Percentiles rank a stretch among this genome's conserved stretches.
These are phyloP conservation scores for Salvia hispanica DNA, from an alignment of 257 asterid genomes.

Conservation along the genomic window DNA sequence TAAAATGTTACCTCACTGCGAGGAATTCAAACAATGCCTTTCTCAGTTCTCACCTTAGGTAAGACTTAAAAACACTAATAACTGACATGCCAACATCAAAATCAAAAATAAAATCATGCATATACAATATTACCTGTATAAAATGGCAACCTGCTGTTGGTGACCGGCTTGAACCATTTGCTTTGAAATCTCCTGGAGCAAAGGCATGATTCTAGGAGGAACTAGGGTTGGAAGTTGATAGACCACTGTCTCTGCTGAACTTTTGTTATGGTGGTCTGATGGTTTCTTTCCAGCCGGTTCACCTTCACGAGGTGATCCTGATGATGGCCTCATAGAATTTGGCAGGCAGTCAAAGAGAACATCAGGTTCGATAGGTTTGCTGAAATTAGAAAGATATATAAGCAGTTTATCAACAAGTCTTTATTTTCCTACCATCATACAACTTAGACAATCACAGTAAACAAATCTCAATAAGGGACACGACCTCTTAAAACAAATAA, in stretches of 20 bases:
- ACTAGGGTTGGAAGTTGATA: constrained; percentile 75
- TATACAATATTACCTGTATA: constrained; percentile 57
- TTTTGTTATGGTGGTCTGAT: constrained; percentile 60
- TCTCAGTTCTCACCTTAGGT: neutral
- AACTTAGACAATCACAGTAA: constrained; percentile 12
- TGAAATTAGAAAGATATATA: constrained; percentile 41
- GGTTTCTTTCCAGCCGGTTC: constrained; percentile 49
- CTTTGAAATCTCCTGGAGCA: constrained; percentile 62
- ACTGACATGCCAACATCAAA: neutral
- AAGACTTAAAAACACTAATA: constrained; percentile 8
- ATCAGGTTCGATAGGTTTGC: constrained; percentile 97
- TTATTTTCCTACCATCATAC: neutral
- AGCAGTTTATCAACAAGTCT: constrained; percentile 12
- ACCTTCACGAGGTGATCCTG: constrained; percentile 61
- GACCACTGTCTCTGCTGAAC: constrained; percentile 58
- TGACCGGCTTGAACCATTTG: constrained; percentile 90
- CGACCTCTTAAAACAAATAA: constrained; percentile 8
- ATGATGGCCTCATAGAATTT: constrained; percentile 67
- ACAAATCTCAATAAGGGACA: neutral
- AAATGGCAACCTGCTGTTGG: constrained; percentile 62
- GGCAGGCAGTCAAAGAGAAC: constrained; percentile 89
- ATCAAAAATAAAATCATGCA: constrained; percentile 8
- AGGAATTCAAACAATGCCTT: neutral
- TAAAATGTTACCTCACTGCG: neutral
- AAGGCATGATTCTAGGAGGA: constrained; percentile 76